Evolutionary conservation across 1,139 yeast species (phyloP).

Genomic region (Kodamaea anthophila): DNA sequence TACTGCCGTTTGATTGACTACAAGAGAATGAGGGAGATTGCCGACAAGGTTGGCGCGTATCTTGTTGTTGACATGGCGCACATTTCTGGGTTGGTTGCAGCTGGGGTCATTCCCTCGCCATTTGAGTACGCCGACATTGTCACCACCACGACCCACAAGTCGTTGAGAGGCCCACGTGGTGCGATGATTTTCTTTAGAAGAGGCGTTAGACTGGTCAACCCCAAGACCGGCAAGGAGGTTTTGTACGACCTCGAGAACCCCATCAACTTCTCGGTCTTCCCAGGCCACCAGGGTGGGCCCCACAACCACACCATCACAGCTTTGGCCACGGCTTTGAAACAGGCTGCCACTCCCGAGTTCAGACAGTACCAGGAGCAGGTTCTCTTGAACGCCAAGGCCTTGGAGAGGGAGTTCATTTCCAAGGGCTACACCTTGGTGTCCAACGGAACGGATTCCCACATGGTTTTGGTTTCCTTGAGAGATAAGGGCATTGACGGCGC

Average conservation of each 20-base stretch:
- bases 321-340: conserved; percentile 92
- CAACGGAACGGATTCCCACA: conserved; percentile 94
- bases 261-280: conserved; percentile 97
- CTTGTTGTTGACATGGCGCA: conserved; percentile 98
- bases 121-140: conserved; percentile 95
- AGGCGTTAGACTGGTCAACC: conserved; percentile 84
- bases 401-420: conserved; percentile 66
- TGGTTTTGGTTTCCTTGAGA: conserved; percentile 85
- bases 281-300: conserved; percentile 99
- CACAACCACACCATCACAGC: conserved; percentile 98
- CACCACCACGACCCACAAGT: conserved; percentile 97
- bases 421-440: conserved; percentile 82
- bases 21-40: conserved; percentile 92
- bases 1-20: conserved; percentile 94
- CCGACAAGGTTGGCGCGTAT: conserved; percentile 95
- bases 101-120: conserved; percentile 95
- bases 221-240: conserved; percentile 88
- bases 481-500: conserved; percentile 96
- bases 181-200: conserved; percentile 98
- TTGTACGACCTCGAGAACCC: conserved; percentile 88
- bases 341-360: conserved; percentile 88
- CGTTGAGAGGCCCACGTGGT: conserved; percentile 98
- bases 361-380: conserved; percentile 87
- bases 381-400: conserved; percentile 78
- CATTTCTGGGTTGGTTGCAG: conserved; percentile 92